Evolutionary conservation across 176 grass and related monocot genomes (phyloP).

Genomic region (Eragrostis nindensis): DNA sequence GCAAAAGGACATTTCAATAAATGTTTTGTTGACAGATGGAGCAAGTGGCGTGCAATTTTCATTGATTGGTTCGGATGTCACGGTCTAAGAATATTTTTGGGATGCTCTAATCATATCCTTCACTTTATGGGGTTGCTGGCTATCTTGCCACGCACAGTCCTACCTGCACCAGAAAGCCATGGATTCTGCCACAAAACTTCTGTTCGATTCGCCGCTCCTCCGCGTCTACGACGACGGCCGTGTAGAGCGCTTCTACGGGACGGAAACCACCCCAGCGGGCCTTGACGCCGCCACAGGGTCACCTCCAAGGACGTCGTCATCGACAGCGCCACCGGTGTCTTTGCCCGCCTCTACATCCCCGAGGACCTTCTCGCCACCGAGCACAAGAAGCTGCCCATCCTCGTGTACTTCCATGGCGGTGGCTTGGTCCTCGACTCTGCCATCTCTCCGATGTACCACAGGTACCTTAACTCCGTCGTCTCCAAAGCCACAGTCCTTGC

Average conservation of each 20-base stretch:
- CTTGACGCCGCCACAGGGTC: constrained; percentile 39
- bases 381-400: constrained; percentile 45
- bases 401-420: constrained; percentile 67
- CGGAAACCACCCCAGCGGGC: constrained; percentile 36
- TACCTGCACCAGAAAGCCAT: constrained; percentile 5
- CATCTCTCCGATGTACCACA: constrained; percentile 31
- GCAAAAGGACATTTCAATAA: too few relatives aligned
- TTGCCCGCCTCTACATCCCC: constrained; percentile 62
- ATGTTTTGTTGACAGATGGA: too few relatives aligned
- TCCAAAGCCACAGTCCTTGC: constrained; percentile 44
- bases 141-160: not conserved
- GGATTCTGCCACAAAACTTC: constrained; percentile 38
- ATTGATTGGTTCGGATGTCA: too few relatives aligned
- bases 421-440: constrained; percentile 50
- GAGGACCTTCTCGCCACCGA: constrained; percentile 2
- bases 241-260: constrained; percentile 50
- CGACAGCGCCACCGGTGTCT: constrained; percentile 35
- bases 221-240: constrained; percentile 42
- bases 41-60: too few relatives aligned
- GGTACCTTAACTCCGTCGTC: constrained; percentile 42
- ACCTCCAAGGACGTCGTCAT: constrained; percentile 64
- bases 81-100: too few relatives aligned
- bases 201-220: constrained; percentile 28
- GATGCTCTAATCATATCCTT: too few relatives aligned
- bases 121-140: too few relatives aligned